Percentiles rank a stretch among this genome's conserved stretches.
These are phyloP conservation scores for Paraphaeosphaeria sporulosa DNA, from an alignment of 2,329 filamentous ascomycete genomes.

Conservation along the genomic window DNA sequence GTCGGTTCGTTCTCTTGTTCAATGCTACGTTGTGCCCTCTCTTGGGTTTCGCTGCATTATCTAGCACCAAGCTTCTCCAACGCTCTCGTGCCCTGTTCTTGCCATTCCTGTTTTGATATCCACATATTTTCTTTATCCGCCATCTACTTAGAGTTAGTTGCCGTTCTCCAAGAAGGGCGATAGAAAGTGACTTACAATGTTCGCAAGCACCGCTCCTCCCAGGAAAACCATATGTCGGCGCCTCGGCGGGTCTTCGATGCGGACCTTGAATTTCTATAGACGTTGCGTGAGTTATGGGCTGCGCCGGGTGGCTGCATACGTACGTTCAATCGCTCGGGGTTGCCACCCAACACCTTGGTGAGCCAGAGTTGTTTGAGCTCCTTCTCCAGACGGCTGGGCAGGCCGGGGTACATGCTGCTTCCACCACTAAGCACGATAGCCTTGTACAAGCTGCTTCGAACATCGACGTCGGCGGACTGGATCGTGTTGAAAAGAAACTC, in stretches of 20 bases:
- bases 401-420: slow-evolving; percentile 97
- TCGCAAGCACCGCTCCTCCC: slow-evolving; percentile 93
- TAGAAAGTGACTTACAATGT: slow-evolving; percentile 68
- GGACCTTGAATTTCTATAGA: slow-evolving; percentile 92
- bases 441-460: slow-evolving; percentile 92
- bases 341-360: slow-evolving; percentile 85
- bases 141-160: slow-evolving; percentile 65
- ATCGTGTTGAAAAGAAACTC: slow-evolving; percentile 99
- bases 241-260: slow-evolving; percentile 96
- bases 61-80: slow-evolving; percentile 93
- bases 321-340: slow-evolving; percentile 86
- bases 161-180: background rate
- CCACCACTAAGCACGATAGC: slow-evolving; percentile 96
- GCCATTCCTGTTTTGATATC: slow-evolving; percentile 97
- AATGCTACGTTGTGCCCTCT: slow-evolving; percentile 17
- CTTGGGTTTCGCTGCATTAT: slow-evolving; percentile 53
- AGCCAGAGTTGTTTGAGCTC: slow-evolving; percentile 99
- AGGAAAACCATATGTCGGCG: slow-evolving; percentile 99
- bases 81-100: slow-evolving; percentile 84
- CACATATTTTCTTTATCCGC: slow-evolving; percentile 99
- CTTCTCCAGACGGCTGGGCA: slow-evolving; percentile 95
- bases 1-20: slow-evolving; percentile 17
- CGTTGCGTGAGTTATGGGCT: slow-evolving; percentile 27
- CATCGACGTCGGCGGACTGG: slow-evolving; percentile 92
- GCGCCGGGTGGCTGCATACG: slow-evolving; percentile 33